These are phyloP conservation scores for Sporothrix pseudoabietina DNA, from an alignment of 2,329 filamentous ascomycete species.

Conservation along the genomic window DNA sequence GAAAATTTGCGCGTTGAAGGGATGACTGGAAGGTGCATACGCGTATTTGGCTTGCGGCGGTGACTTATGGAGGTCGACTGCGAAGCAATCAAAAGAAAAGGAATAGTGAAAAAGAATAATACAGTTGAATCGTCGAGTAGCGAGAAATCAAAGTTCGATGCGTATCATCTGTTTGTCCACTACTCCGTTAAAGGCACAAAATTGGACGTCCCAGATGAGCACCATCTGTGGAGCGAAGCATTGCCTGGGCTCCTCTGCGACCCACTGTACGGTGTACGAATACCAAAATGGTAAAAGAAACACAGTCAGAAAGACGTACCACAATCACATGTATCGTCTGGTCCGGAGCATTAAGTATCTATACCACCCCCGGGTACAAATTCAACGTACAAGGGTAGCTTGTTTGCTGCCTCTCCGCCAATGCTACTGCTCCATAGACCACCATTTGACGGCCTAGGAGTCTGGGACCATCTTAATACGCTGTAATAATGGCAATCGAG, in stretches of 20 bases:
- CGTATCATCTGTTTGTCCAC: not conserved
- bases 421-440: not conserved
- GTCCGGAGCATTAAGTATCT: conserved; percentile 21
- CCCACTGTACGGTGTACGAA: not conserved
- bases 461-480: not conserved
- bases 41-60: not conserved
- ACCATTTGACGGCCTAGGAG: not conserved
- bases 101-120: not conserved
- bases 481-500: conserved; percentile 7
- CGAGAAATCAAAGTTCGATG: not conserved
- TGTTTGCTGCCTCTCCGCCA: conserved; percentile 11
- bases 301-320: conserved; percentile 5
- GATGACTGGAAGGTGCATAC: not conserved
- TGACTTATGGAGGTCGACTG: not conserved
- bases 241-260: not conserved
- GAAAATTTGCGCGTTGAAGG: not conserved
- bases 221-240: not conserved
- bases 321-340: conserved; percentile 13
- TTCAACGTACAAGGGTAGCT: conserved; percentile 30
- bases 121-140: not conserved
- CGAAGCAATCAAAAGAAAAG: not conserved
- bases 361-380: conserved; percentile 3
- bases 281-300: not conserved
- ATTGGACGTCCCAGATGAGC: not conserved
- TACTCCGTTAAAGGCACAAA: not conserved